These are phyloP conservation scores for Gastrodia elata DNA, from an alignment of 106 monocot genomes.

Conservation along the genomic window DNA sequence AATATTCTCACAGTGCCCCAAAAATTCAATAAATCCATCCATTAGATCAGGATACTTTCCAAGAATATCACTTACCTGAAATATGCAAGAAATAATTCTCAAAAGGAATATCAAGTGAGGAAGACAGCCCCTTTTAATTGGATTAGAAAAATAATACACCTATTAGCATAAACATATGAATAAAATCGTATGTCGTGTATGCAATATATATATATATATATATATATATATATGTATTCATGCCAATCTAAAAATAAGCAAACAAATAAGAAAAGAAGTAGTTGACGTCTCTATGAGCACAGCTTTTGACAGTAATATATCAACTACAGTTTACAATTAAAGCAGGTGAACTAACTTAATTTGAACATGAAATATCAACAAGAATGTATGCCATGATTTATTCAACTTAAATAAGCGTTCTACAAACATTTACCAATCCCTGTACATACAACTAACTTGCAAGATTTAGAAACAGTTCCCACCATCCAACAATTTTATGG, in stretches of 20 bases:
- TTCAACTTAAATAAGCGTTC: background rate
- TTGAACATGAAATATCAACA: background rate
- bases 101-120: background rate
- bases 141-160: background rate
- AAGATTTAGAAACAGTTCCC: background rate
- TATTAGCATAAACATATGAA: background rate
- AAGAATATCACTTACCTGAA: constrained; percentile 58
- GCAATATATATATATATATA: background rate
- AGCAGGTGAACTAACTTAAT: background rate
- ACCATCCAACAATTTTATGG: background rate
- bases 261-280: background rate
- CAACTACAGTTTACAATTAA: background rate
- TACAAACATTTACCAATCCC: background rate
- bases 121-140: background rate
- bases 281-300: background rate
- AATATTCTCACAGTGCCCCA: constrained; percentile 48
- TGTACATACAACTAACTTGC: background rate
- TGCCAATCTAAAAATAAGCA: background rate
- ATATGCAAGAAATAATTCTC: background rate
- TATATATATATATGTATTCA: background rate
- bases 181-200: background rate
- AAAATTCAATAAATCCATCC: constrained; percentile 65
- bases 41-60: constrained; percentile 69
- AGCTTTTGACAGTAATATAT: background rate
- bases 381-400: background rate